phyloP scores from a whole-genome alignment of 495 filamentous ascomycete species.

The Wilcoxina mikolae region DNA sequence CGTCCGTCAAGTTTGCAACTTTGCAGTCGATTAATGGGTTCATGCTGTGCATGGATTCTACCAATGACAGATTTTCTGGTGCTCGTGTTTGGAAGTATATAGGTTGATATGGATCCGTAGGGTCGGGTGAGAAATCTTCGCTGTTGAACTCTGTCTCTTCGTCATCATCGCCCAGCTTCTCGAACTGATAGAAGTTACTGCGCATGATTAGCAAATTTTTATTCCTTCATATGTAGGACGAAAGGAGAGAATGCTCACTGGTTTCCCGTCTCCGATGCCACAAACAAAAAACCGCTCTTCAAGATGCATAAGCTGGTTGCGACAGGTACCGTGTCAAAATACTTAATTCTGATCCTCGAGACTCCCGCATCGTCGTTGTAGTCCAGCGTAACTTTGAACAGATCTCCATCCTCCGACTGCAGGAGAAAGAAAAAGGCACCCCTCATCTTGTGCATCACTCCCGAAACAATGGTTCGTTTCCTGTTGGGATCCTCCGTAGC shows the following conservation, averaged over 20 bases:
- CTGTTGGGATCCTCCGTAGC: slow-evolving; percentile 82
- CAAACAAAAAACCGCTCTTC: slow-evolving; percentile 90
- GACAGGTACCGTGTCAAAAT: slow-evolving; percentile 89
- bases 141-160: slow-evolving; percentile 75
- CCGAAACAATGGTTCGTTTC: slow-evolving; percentile 70
- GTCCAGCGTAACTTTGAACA: slow-evolving; percentile 91
- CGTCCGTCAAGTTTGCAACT: slow-evolving; percentile 70
- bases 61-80: slow-evolving; percentile 66
- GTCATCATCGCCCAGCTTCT: slow-evolving; percentile 92
- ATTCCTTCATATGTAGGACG: too few relatives aligned
- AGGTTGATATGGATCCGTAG: slow-evolving; percentile 49
- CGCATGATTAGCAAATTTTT: slow-evolving; percentile 7
- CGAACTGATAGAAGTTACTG: slow-evolving; percentile 82
- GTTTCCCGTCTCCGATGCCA: slow-evolving; percentile 82
- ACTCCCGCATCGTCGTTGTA: slow-evolving; percentile 79
- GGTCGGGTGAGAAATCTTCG: slow-evolving; percentile 64
- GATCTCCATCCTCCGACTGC: slow-evolving; percentile 88
- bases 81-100: slow-evolving; percentile 71
- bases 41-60: slow-evolving; percentile 75
- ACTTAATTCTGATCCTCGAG: slow-evolving; percentile 75
- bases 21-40: slow-evolving; percentile 85
- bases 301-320: slow-evolving; percentile 76
- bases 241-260: slow-evolving; percentile 33
- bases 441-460: slow-evolving; percentile 91
- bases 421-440: slow-evolving; percentile 97